Evolutionary conservation across 768 basidiomycete species (phyloP), one percentile per base, ranked within the genome.

Genomic region (Harrya chromipes): DNA sequence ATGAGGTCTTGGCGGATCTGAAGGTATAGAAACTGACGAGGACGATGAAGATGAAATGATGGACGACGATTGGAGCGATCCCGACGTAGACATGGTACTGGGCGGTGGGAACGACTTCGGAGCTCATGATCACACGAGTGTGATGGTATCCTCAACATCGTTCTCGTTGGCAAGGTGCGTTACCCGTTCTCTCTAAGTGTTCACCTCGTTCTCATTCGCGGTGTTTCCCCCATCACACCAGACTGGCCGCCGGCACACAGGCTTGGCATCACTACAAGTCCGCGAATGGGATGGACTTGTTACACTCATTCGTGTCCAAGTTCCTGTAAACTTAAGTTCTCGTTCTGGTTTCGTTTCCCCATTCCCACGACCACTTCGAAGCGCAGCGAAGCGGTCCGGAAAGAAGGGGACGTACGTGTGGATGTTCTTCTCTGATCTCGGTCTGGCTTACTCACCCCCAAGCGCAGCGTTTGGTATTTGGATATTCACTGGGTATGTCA

Each of bases 401-500:
- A 29, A 24, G 9, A 6, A 20, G 17, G 21, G 16, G 10, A 29
- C 39, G 6, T 11, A 39, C 6, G 7, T 16, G 10, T 6, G 19
- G 27, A 33, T 9, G 1, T 19, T 14, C 40, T 20, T n/a, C 16
- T 54, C 57, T 61, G 40, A 58, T 41, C 2, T 17, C 6, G 27
- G 12, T 46, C 29, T 31, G 26, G 43, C 17, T n/a, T 38, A 64
- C 56, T 14, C 38, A 9, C 46, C 55, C 12, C 23, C 3, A 6
- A 13, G 35, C 33, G 9, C 47, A 13, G 20, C 46, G 6, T 60
- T 62, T 1, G 64, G 65, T 45, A 6, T 43, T 13, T 70, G 68
- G 59, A 73, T 89, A 36, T 83, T 89, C 56, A 85, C 81, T 27
- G 88, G 88, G 6, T 90, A 88, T 61, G 54, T 90, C 41, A 75